phyloP scores from a whole-genome alignment of 306 rosid species.

The Glycine latifolia region DNA sequence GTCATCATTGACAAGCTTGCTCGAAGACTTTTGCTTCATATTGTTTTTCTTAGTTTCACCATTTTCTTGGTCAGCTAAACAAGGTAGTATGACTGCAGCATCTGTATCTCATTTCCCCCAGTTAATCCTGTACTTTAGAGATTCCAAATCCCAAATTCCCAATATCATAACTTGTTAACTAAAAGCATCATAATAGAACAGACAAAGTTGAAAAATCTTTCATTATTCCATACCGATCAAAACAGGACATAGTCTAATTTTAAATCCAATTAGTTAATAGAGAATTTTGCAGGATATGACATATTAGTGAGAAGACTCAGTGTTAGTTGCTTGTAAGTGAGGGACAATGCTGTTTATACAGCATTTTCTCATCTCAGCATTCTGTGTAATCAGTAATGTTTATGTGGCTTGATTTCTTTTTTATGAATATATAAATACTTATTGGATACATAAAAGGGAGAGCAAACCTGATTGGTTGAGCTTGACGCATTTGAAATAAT shows the following conservation, averaged over 20 bases:
- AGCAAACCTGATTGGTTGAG: slow-evolving; percentile 74
- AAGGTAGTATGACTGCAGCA: too few species aligned
- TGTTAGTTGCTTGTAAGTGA: background rate
- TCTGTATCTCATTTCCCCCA: too few species aligned
- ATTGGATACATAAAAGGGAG: background rate
- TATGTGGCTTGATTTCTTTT: background rate
- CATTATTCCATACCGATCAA: too few species aligned
- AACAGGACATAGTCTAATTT: background rate
- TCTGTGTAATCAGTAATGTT: background rate
- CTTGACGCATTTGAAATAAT: slow-evolving; percentile 80
- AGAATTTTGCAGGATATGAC: slow-evolving; percentile 6
- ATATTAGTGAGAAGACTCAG: background rate
- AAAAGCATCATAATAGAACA: too few species aligned
- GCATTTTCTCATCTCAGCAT: slow-evolving; percentile 2
- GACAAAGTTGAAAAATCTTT: too few species aligned
- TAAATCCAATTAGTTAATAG: background rate
- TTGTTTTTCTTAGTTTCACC: background rate
- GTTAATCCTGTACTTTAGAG: too few species aligned
- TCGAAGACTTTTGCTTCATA: background rate
- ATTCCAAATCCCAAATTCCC: too few species aligned
- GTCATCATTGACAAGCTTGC: background rate
- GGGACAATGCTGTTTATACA: background rate
- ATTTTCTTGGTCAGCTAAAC: background rate
- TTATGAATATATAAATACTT: slow-evolving; percentile 3
- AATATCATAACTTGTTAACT: too few species aligned